phyloP scores from a whole-genome alignment of 1,284 basidiomycete species.

The Salmacisia buchloeana region DNA sequence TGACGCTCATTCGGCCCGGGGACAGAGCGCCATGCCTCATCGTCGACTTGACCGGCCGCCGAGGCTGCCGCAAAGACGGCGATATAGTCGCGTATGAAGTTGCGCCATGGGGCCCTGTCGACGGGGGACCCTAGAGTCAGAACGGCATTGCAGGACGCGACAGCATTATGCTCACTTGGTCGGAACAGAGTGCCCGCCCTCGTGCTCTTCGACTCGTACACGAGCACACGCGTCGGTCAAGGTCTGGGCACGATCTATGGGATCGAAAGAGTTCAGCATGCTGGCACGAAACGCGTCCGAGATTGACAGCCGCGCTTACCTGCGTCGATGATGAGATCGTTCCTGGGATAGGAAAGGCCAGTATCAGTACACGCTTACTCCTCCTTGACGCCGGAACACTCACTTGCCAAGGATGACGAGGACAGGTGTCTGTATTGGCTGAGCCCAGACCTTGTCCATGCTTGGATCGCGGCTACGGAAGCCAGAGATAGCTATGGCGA shows the following conservation, averaged over 20 bases:
- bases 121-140: background rate
- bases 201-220: constrained; percentile 41
- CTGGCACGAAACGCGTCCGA: background rate
- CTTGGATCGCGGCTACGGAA: constrained; percentile 34
- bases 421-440: constrained; percentile 35
- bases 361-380: background rate
- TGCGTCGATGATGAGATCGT: constrained; percentile 13
- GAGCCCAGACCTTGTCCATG: constrained; percentile 34
- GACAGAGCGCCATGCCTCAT: background rate
- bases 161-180: constrained; percentile 25
- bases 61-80: constrained; percentile 23
- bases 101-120: constrained; percentile 40
- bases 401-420: constrained; percentile 35
- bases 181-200: constrained; percentile 46
- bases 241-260: constrained; percentile 32
- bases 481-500: constrained; percentile 42
- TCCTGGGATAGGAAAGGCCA: constrained; percentile 7
- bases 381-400: background rate
- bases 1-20: background rate
- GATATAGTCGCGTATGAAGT: constrained; percentile 44
- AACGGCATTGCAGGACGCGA: background rate
- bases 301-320: background rate
- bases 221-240: constrained; percentile 32
- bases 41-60: constrained; percentile 8
- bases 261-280: background rate